These are phyloP conservation scores for Fusarium brevicatenulatum DNA, from an alignment of 2,329 filamentous ascomycete species.

Conservation along the genomic window DNA sequence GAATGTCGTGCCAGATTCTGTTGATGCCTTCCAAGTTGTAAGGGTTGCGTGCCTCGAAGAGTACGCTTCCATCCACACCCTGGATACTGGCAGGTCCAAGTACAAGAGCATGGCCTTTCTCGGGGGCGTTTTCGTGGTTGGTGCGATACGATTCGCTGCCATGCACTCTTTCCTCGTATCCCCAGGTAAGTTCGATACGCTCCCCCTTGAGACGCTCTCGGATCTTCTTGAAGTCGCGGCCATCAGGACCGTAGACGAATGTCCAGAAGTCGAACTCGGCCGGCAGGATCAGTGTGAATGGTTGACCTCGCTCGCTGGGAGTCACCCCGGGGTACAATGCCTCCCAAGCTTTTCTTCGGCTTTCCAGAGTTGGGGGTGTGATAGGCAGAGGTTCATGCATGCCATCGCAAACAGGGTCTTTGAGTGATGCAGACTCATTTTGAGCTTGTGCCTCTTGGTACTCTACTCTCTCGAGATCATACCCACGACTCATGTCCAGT, in stretches of 20 bases:
- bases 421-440: not conserved
- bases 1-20: not conserved
- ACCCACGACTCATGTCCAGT: too few relatives aligned
- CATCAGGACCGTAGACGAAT: not conserved
- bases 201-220: not conserved
- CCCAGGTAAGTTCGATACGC: not conserved
- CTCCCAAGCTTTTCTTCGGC: not conserved
- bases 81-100: too few relatives aligned
- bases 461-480: too few relatives aligned
- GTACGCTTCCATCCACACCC: not conserved
- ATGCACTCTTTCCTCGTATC: not conserved
- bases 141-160: too few relatives aligned
- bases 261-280: not conserved
- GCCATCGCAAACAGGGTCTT: not conserved
- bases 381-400: too few relatives aligned
- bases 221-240: not conserved
- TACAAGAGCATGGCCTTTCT: too few relatives aligned
- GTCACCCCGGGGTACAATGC: not conserved
- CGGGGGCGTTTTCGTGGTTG: too few relatives aligned
- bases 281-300: not conserved
- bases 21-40: not conserved
- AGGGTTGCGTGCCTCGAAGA: not conserved
- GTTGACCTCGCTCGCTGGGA: not conserved
- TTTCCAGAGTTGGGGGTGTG: not conserved
- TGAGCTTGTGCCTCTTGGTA: too few relatives aligned